phyloP scores from a whole-genome alignment of 2,329 filamentous ascomycete genomes.

The Ophiostoma angusticollis region DNA sequence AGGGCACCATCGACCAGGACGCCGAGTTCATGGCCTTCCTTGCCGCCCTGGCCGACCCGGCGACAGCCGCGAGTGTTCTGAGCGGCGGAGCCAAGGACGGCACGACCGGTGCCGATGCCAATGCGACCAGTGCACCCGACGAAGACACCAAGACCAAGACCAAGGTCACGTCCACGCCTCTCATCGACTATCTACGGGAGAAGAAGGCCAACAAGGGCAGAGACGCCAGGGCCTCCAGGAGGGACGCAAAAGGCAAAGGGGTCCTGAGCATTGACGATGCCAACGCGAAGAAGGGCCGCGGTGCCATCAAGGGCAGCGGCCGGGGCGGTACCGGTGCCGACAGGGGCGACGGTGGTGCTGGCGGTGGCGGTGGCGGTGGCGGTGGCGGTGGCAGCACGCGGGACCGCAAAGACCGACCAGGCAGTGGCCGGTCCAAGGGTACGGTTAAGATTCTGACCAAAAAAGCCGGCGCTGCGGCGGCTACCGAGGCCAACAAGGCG shows the following conservation, averaged over 20 bases:
- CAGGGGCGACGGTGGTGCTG: not conserved
- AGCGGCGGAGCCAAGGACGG: slow-evolving; percentile 13
- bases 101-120: not conserved
- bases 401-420: slow-evolving; percentile 44
- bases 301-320: slow-evolving; percentile 19
- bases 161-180: slow-evolving; percentile 68
- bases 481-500: slow-evolving; percentile 29
- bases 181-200: slow-evolving; percentile 82
- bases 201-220: slow-evolving; percentile 70
- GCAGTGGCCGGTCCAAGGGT: slow-evolving; percentile 31
- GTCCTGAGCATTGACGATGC: slow-evolving; percentile 11
- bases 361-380: not conserved
- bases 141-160: slow-evolving; percentile 37
- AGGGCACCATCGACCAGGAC: slow-evolving; percentile 94
- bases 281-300: slow-evolving; percentile 22
- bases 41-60: slow-evolving; percentile 66
- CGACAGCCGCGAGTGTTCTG: slow-evolving; percentile 21
- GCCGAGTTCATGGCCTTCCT: slow-evolving; percentile 91
- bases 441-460: slow-evolving; percentile 52
- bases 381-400: not conserved
- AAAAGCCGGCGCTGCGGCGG: slow-evolving; percentile 36
- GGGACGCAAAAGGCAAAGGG: slow-evolving; percentile 34
- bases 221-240: slow-evolving; percentile 45
- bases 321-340: too few species aligned
- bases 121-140: slow-evolving; percentile 17